Percentiles rank a stretch among this genome's conserved stretches.
Conservation (phyloP, 179 eudicot genomes). For the Actinidia polygama region DNA sequence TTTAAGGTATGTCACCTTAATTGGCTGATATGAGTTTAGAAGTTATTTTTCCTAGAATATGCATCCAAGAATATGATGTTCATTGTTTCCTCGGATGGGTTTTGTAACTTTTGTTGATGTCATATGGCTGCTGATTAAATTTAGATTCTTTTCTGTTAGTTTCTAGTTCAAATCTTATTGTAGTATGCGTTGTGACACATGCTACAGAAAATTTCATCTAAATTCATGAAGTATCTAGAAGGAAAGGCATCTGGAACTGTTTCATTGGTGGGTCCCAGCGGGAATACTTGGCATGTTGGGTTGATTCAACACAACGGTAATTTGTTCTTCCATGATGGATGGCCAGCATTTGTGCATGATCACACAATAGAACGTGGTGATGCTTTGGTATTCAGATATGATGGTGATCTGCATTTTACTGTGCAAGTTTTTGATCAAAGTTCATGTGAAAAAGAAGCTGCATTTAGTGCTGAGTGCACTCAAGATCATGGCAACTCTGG, state of each 20-base stretch:
- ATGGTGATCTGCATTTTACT: constrained; percentile 67
- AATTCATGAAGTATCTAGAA: constrained; percentile 60
- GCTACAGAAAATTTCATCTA: constrained; percentile 70
- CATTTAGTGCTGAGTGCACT: constrained; percentile 66
- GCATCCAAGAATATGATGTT: background rate
- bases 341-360: constrained; percentile 77
- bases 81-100: no score
- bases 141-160: background rate
- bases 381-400: constrained; percentile 75
- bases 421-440: constrained; percentile 79
- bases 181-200: background rate
- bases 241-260: constrained; percentile 51
- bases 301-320: constrained; percentile 49
- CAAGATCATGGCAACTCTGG: constrained; percentile 37
- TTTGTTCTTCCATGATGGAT: constrained; percentile 68
- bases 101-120: constrained; percentile 3
- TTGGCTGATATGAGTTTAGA: background rate
- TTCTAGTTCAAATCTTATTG: constrained; percentile 3
- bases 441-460: constrained; percentile 87
- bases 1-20: background rate
- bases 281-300: constrained; percentile 68
- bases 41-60: background rate
- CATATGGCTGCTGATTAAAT: background rate
- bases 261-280: constrained; percentile 79
- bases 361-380: constrained; percentile 74